A percentile compares a stretch with the other conserved stretches of the same genome.
Conservation (phyloP, 352 stramenopile species). For the Blastocystis sp. region DNA sequence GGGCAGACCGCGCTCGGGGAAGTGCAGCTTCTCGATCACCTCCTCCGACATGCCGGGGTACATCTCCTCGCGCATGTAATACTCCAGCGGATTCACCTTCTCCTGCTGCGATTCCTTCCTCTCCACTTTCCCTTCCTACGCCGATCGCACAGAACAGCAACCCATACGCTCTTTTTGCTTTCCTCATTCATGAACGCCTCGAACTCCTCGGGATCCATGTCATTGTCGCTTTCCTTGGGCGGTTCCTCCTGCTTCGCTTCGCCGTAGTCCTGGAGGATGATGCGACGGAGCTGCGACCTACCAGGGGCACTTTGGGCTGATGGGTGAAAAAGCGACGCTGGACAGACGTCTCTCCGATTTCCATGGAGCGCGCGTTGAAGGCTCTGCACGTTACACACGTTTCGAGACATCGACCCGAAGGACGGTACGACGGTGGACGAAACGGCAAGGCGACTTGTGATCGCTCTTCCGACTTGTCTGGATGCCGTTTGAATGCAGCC, state of each 20-base stretch:
- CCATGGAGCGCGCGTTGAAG: not conserved
- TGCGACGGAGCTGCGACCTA: not conserved
- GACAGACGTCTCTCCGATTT: not conserved
- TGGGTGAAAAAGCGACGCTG: not conserved
- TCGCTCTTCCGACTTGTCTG: constrained; percentile 1
- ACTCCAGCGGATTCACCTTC: constrained; percentile 4
- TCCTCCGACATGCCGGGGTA: constrained; percentile 27
- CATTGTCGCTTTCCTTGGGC: not conserved
- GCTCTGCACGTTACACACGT: not conserved
- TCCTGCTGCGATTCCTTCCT: not conserved
- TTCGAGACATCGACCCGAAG: not conserved
- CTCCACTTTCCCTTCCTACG: not conserved
- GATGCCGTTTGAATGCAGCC: not conserved
- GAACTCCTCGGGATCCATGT: not conserved
- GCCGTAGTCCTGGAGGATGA: no score
- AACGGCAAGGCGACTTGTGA: not conserved
- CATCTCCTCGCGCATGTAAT: constrained; percentile 1
- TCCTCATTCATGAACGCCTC: not conserved
- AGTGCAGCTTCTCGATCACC: constrained; percentile 13
- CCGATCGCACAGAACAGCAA: not conserved
- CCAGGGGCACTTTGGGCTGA: not conserved
- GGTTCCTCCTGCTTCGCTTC: not conserved
- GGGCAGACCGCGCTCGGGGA: not conserved
- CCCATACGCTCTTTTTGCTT: not conserved
- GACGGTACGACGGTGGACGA: not conserved